A percentile compares a stretch with the other conserved stretches of the same genome.
Evolutionary conservation across 495 filamentous ascomycete genomes (phyloP).

Genomic region (Sabuloglossum arenarium): DNA sequence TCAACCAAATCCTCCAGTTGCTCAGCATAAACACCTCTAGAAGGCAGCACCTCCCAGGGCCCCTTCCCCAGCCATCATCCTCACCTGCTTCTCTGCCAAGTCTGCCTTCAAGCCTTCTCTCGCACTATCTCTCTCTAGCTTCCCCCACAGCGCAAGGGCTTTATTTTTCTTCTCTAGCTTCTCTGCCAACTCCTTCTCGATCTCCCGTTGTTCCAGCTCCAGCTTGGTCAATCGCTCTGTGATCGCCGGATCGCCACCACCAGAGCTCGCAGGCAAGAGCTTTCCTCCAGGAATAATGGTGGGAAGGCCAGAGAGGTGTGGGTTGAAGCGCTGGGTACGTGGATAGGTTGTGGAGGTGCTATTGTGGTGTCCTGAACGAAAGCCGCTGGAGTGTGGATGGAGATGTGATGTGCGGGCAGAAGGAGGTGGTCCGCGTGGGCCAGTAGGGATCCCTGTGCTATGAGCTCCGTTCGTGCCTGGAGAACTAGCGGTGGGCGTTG

Average conservation of each 20-base stretch:
- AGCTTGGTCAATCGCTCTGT: constrained; percentile 30
- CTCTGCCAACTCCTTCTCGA: constrained; percentile 32
- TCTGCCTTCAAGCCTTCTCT: constrained; percentile 37
- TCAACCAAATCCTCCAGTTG: background rate
- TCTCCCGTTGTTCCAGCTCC: constrained; percentile 31
- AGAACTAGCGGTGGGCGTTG: background rate
- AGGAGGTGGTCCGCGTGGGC: background rate
- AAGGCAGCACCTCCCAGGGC: constrained; percentile 23
- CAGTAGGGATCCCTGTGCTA: constrained; percentile 8
- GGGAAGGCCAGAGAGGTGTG: constrained; percentile 29
- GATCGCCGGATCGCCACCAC: constrained; percentile 17
- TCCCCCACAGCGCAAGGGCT: constrained; percentile 36
- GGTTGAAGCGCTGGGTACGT: constrained; percentile 27
- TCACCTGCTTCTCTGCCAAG: constrained; percentile 37
- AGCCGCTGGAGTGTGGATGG: background rate
- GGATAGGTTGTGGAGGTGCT: constrained; percentile 26
- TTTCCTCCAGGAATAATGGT: constrained; percentile 31
- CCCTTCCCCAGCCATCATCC: constrained; percentile 32
- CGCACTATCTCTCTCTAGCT: constrained; percentile 33
- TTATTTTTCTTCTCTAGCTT: constrained; percentile 30
- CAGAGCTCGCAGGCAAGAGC: constrained; percentile 10
- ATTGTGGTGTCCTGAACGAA: constrained; percentile 13
- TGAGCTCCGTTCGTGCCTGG: background rate
- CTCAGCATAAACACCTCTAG: constrained; percentile 7
- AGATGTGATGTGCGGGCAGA: background rate